These are phyloP conservation scores for Filosporella fistucella DNA, from an alignment of 495 filamentous ascomycete species.

Conservation along the genomic window DNA sequence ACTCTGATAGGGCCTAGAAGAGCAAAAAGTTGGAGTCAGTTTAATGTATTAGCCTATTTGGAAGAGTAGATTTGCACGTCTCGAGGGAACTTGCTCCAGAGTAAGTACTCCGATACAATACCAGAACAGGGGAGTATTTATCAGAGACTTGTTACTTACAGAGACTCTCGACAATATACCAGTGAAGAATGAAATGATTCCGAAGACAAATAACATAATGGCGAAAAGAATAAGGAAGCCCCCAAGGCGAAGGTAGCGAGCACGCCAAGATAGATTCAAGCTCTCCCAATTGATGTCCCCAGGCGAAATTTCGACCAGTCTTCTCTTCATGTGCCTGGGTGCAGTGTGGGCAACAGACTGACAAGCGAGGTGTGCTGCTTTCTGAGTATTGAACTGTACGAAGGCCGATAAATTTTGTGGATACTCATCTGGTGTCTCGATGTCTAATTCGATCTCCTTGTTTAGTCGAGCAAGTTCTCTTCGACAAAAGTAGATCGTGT, in stretches of 20 bases:
- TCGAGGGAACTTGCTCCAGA: no score
- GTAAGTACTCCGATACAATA: no score
- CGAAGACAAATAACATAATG: slow-evolving; percentile 12
- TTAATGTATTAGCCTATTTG: no score
- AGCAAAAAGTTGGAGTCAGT: no score
- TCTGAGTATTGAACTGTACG: slow-evolving; percentile 55
- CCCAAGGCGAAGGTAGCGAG: slow-evolving; percentile 8
- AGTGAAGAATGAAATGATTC: slow-evolving; percentile 13
- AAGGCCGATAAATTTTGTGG: slow-evolving; percentile 80
- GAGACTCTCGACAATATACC: slow-evolving; percentile 12
- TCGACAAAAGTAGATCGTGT: slow-evolving; percentile 72
- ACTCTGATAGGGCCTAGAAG: slow-evolving; percentile 28
- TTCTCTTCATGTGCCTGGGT: slow-evolving; percentile 11
- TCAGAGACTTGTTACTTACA: no score
- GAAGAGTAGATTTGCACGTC: no score
- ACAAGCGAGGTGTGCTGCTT: slow-evolving; percentile 13
- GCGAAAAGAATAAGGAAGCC: slow-evolving; percentile 8
- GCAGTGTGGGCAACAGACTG: slow-evolving; percentile 9
- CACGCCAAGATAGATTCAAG: slow-evolving; percentile 11
- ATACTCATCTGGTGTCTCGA: slow-evolving; percentile 62
- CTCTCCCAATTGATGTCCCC: slow-evolving; percentile 13
- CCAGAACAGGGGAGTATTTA: no score
- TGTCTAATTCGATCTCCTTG: slow-evolving; percentile 69
- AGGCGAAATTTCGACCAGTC: slow-evolving; percentile 14
- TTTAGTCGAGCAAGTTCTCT: slow-evolving; percentile 70